Evolutionary conservation across 2,329 filamentous ascomycete genomes (phyloP), one percentile per base, ranked within the genome.

Genomic region (Ophiostoma angusticollis): DNA sequence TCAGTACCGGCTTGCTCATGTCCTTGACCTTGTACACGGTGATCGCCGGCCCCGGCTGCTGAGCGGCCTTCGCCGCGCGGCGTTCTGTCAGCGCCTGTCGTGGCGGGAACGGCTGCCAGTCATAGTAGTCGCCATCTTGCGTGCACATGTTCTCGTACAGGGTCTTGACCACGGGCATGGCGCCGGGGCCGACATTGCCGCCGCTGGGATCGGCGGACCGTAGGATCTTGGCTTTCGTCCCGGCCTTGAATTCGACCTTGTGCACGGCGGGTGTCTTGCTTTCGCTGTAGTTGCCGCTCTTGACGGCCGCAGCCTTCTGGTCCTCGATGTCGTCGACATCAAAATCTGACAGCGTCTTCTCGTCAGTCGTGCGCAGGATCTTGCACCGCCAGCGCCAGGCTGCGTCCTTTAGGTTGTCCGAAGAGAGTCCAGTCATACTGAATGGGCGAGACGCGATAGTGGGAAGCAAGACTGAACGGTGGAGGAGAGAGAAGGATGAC

Each of bases 1-100:
- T 53, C 27, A 67, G 53, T 39, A 58, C 52, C 4, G 58, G 54
- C 53, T 66, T 65, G 9, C 49, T 49, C 19, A 42, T 42, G 47
- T 68, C 62, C 47, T 63, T 65, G 54, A 62, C 47, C 54, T 65
- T 67, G 60, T 56, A 67, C 16, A 66, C 52, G 43, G 58, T 62
- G 53, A 68, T 62, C 41, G 64, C 62, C 12, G n/a, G n/a, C n/a
- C n/a, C n/a, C n/a, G n/a, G n/a, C n/a, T n/a, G n/a, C n/a, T n/a
- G n/a, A n/a, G n/a, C n/a, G n/a, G n/a, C n/a, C n/a, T n/a, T n/a
- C n/a, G n/a, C n/a, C n/a, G n/a, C n/a, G n/a, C n/a, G n/a, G n/a
- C n/a, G n/a, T n/a, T n/a, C n/a, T n/a, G n/a, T 62, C 39, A 62
- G 49, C n/a, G n/a, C n/a, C 50, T 63, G 58, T 43, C 56, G 58